A percentile compares a stretch with the other conserved stretches of the same genome.
Conservation (phyloP, 352 stramenopile genomes). For the Phytophthora tentaculata region DNA sequence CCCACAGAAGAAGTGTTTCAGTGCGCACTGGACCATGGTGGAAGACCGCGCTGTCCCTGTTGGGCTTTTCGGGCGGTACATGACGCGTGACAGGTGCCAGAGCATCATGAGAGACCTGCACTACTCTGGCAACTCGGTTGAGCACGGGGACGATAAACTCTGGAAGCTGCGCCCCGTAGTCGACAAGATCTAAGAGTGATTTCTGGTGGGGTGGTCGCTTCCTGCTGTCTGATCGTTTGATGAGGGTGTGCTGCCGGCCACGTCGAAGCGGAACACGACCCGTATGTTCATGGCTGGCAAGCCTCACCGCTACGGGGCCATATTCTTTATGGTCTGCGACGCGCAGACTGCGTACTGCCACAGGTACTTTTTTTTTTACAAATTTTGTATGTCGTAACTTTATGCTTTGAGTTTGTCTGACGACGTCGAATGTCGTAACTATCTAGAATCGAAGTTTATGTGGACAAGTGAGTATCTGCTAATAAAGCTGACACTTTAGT, state of each 20-base stretch:
- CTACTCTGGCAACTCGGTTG: background rate
- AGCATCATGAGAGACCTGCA: background rate
- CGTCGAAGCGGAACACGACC: background rate
- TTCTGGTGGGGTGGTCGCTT: background rate
- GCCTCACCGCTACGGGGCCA: background rate
- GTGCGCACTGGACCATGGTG: conserved; percentile 24
- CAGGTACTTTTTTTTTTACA: background rate
- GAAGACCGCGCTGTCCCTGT: conserved; percentile 17
- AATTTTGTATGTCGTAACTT: background rate
- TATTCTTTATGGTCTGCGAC: background rate
- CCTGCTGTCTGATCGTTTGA: background rate
- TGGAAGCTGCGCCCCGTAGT: background rate
- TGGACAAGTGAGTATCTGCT: background rate
- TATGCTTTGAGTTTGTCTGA: background rate
- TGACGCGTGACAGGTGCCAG: background rate
- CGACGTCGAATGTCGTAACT: background rate
- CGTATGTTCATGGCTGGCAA: background rate
- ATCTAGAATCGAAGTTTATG: background rate
- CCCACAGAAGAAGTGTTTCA: conserved; percentile 27
- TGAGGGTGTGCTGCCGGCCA: background rate
- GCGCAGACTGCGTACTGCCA: background rate
- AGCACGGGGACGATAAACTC: background rate
- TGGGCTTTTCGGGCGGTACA: conserved; percentile 18
- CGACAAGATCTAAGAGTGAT: background rate
- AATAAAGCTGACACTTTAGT: background rate